Evolutionary conservation across 371 early-diverging fungal genomes (phyloP), one percentile per base, ranked within the genome.

Genomic region (Thermomucor indicae-seudaticae): DNA sequence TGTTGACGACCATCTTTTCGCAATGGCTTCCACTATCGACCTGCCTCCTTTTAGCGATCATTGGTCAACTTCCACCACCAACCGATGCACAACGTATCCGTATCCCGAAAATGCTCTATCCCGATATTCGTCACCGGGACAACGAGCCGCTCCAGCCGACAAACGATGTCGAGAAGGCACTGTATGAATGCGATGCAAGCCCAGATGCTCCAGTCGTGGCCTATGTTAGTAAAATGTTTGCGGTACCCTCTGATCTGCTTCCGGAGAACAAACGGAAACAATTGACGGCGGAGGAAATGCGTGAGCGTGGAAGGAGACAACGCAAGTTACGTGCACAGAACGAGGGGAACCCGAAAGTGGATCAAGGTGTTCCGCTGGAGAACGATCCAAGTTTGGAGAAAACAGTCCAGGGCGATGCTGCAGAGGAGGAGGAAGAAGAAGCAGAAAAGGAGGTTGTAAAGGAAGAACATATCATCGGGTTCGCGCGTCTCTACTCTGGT

Each of bases 401-500:
- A 63, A 77, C n/a, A n/a, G n/a, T n/a, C n/a, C n/a, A n/a, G 12
- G 53, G 73, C 58, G 50, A 50, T n/a, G 30, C 43, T 0, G 57
- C 60, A 17, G 40, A 47, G 52, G 57, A 72, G 1, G 75, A 70
- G 10, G 56, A 55, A 6, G 56, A 60, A 11, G 70, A 70, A 20
- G 53, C 60, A 28, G 72, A 60, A 2, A 56, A 49, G 10, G 65
- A 62, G 34, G 59, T 49, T 14, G 38, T 53, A 17, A 57, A 56
- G 29, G 67, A 64, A 17, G 83, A 85, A 50, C 64, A 71, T 0
- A 60, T 97, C 32, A 79, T 97, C 55, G 99, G 97, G 1, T 94
- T 97, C 68, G 89, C 96, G 8, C 80, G 98, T 34, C 74, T 97
- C 22, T 97, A 92, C 59, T 90, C 92, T 19, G 99, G 99, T 6